Conservation (phyloP, 441 rosid genomes). For the Dalechampia spathulata region DNA sequence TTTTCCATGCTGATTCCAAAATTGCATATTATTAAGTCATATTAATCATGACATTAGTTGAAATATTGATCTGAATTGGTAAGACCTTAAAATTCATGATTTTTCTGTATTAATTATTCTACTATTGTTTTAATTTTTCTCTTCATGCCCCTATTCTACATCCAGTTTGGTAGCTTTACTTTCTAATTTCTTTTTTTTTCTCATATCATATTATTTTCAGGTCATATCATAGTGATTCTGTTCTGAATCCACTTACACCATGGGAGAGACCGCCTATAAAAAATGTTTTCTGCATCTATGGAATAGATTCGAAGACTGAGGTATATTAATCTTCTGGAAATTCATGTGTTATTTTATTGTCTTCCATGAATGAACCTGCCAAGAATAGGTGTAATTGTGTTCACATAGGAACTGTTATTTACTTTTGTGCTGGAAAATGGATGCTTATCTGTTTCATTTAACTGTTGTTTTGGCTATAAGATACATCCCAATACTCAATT, state of each 20-base stretch:
- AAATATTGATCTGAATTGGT: too few species aligned
- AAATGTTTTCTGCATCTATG: slow-evolving; percentile 94
- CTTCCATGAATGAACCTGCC: not conserved
- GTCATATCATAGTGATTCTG: slow-evolving; percentile 81
- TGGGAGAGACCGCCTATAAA: slow-evolving; percentile 99
- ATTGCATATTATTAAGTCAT: not conserved
- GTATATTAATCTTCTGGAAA: slow-evolving; percentile 33
- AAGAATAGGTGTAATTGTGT: slow-evolving; percentile 6
- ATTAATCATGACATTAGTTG: too few species aligned
- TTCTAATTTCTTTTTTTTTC: too few species aligned
- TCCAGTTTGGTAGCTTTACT: not conserved
- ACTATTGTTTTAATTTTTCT: too few species aligned
- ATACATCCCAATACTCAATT: not conserved
- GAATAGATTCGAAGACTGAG: slow-evolving; percentile 87
- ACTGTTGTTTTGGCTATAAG: not conserved
- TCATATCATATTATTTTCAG: slow-evolving; percentile 45
- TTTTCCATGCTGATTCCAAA: not conserved
- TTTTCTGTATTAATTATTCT: too few species aligned
- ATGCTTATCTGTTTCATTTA: not conserved
- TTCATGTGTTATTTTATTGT: slow-evolving; percentile 13
- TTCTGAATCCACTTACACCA: slow-evolving; percentile 90
- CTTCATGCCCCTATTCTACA: not conserved
- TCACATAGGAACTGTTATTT: not conserved
- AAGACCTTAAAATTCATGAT: too few species aligned
- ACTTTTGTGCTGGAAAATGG: not conserved